Evolutionary conservation across 495 filamentous ascomycete species (phyloP).

Genomic region (Niebla homalea): DNA sequence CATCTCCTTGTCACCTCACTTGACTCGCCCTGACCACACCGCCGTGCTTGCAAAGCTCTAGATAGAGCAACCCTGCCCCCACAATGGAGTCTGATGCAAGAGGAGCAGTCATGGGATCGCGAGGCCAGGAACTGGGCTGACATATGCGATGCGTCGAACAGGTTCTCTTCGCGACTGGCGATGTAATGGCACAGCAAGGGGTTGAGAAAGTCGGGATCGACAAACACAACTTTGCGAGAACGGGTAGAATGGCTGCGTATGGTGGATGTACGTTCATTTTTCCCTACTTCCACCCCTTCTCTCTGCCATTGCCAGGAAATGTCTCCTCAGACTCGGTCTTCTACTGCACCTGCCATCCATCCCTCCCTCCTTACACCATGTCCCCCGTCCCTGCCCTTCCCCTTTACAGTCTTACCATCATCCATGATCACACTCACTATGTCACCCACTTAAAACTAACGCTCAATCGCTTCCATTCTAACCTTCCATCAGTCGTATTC

Average conservation of each 20-base stretch:
- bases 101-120: too few relatives aligned
- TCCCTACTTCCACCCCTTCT: neutral
- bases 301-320: neutral
- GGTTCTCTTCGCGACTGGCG: conserved; percentile 84
- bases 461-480: conserved; percentile 8
- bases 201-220: conserved; percentile 68
- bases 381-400: neutral
- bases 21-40: too few relatives aligned
- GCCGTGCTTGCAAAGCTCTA: too few relatives aligned
- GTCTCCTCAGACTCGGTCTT: neutral
- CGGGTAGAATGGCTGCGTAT: conserved; percentile 82
- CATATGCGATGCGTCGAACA: too few relatives aligned
- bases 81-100: too few relatives aligned
- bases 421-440: too few relatives aligned
- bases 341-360: neutral
- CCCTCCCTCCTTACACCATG: neutral
- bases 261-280: conserved; percentile 57
- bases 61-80: too few relatives aligned
- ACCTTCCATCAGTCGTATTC: conserved; percentile 52
- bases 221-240: conserved; percentile 71
- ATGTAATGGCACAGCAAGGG: conserved; percentile 84
- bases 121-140: too few relatives aligned
- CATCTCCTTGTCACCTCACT: too few relatives aligned
- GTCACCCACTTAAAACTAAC: conserved; percentile 8
- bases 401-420: neutral